Conservation (phyloP, 257 asterid genomes). For the Eucommia ulmoides region DNA sequence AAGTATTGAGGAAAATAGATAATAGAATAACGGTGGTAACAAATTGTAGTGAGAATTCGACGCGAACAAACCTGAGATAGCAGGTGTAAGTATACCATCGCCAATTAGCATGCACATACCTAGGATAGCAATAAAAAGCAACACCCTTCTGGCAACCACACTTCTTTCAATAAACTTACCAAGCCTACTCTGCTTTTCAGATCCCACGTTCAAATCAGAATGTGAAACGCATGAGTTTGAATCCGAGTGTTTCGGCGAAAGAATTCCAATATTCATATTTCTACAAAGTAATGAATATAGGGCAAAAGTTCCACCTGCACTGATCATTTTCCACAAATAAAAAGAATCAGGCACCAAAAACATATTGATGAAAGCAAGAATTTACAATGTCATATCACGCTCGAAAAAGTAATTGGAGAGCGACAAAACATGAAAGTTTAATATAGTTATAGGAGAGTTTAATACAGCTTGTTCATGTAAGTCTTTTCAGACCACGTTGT, state of each 20-base stretch:
- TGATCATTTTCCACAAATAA: no score
- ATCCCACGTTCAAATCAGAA: slow-evolving; percentile 4
- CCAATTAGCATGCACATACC: slow-evolving; percentile 68
- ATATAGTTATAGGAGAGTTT: no score
- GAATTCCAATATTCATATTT: slow-evolving; percentile 29
- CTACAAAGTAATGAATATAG: slow-evolving; percentile 55
- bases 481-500: no score
- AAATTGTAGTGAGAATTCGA: background rate
- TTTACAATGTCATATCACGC: background rate
- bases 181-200: slow-evolving; percentile 16
- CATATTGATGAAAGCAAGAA: background rate
- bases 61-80: slow-evolving; percentile 44
- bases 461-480: no score
- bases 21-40: background rate
- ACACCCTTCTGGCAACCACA: slow-evolving; percentile 28
- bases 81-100: slow-evolving; percentile 63
- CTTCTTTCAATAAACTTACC: slow-evolving; percentile 32
- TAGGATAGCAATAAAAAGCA: slow-evolving; percentile 36
- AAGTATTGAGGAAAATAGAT: background rate
- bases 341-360: background rate
- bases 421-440: no score
- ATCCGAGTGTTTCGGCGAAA: slow-evolving; percentile 14
- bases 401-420: no score
- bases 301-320: slow-evolving; percentile 51
- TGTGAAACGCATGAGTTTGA: slow-evolving; percentile 7